Evolutionary conservation across 495 filamentous ascomycete genomes (phyloP).

Genomic region (Aspergillus diversus): DNA sequence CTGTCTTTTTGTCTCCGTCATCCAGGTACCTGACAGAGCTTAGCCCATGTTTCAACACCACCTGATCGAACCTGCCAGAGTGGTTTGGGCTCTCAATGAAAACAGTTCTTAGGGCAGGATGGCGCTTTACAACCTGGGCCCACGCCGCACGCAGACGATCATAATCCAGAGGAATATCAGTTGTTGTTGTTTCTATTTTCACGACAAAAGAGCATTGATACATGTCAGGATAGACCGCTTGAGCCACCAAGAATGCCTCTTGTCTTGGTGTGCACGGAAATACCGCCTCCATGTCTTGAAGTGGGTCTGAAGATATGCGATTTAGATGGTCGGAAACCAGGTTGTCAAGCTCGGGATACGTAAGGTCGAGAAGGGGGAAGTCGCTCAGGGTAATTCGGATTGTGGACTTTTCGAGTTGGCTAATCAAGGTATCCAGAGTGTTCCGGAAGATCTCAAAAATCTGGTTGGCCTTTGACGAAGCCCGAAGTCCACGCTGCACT

Average conservation of each 20-base stretch:
- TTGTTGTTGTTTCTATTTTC: not conserved
- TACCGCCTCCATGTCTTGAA: constrained; percentile 5
- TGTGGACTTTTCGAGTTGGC: not conserved
- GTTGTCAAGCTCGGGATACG: constrained; percentile 5
- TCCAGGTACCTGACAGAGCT: not conserved
- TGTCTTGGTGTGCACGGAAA: constrained; percentile 16
- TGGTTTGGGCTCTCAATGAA: constrained; percentile 19
- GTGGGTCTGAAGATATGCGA: not conserved
- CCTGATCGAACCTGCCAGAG: constrained; percentile 12
- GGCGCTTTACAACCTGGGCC: constrained; percentile 11
- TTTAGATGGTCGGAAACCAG: constrained; percentile 11
- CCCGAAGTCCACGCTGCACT: not conserved
- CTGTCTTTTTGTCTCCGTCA: constrained; percentile 1
- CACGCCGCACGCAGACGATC: constrained; percentile 5
- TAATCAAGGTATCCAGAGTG: constrained; percentile 2
- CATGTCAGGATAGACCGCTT: constrained; percentile 14
- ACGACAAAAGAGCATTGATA: constrained; percentile 16
- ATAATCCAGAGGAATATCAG: not conserved
- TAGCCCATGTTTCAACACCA: constrained; percentile 3
- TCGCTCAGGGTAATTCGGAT: constrained; percentile 10
- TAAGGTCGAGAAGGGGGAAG: constrained; percentile 12
- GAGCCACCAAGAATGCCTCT: constrained; percentile 16
- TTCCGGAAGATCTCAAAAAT: constrained; percentile 6
- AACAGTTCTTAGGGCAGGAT: constrained; percentile 14
- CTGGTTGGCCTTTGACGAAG: not conserved